These are phyloP conservation scores for Aspergillus coremiiformis DNA, from an alignment of 495 filamentous ascomycete species.

Conservation along the genomic window DNA sequence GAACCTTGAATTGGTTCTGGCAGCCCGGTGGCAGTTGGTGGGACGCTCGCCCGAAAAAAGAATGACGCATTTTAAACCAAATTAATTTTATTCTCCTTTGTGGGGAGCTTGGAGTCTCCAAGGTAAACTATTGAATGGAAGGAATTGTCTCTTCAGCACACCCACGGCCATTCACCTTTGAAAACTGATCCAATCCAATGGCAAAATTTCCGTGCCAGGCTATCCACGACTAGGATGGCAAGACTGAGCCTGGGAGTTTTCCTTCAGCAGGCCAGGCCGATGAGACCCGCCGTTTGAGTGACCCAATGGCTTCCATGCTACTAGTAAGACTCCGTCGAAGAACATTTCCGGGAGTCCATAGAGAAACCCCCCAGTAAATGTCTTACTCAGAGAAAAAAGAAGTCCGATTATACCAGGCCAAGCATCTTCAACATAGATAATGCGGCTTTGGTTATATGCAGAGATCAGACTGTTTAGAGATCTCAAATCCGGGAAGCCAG, in stretches of 20 bases:
- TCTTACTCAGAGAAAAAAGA: slow-evolving; percentile 8
- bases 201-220: slow-evolving; percentile 16
- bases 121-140: slow-evolving; percentile 17
- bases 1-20: slow-evolving; percentile 10
- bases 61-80: slow-evolving; percentile 9
- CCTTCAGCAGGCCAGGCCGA: background rate
- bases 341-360: slow-evolving; percentile 19
- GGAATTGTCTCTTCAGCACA: slow-evolving; percentile 13
- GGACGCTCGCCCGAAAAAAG: slow-evolving; percentile 7
- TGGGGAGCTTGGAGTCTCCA: background rate
- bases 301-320: slow-evolving; percentile 6
- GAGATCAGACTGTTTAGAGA: background rate
- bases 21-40: slow-evolving; percentile 12
- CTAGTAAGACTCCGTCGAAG: slow-evolving; percentile 13
- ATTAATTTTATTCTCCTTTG: slow-evolving; percentile 6
- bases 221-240: slow-evolving; percentile 25
- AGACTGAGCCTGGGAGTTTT: background rate
- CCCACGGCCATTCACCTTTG: background rate
- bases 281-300: background rate
- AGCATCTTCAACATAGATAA: slow-evolving; percentile 13
- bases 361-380: slow-evolving; percentile 15
- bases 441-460: slow-evolving; percentile 12
- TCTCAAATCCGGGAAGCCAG: background rate
- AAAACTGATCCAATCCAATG: background rate
- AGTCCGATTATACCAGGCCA: slow-evolving; percentile 13